phyloP scores from a whole-genome alignment of 2,329 filamentous ascomycete genomes.

The Ophiosphaerella korrae region DNA sequence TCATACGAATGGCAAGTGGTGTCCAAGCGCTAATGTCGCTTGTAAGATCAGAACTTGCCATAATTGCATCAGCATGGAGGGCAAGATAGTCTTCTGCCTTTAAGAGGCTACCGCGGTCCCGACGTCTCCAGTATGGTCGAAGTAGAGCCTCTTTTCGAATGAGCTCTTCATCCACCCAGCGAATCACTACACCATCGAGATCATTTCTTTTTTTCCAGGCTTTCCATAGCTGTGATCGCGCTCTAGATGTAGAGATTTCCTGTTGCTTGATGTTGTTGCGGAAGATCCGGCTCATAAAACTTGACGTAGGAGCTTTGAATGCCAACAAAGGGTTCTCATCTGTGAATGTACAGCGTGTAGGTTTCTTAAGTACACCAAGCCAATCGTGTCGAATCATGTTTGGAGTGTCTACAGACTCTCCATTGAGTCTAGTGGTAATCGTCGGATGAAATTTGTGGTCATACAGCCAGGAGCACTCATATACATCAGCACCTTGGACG shows the following conservation, averaged over 20 bases:
- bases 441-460: slow-evolving; percentile 49
- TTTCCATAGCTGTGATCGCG: slow-evolving; percentile 48
- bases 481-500: slow-evolving; percentile 58
- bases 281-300: slow-evolving; percentile 41
- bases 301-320: slow-evolving; percentile 48
- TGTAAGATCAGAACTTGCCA: slow-evolving; percentile 58
- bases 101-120: slow-evolving; percentile 44
- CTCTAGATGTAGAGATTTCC: slow-evolving; percentile 46
- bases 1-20: slow-evolving; percentile 57
- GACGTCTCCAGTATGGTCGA: slow-evolving; percentile 45
- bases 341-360: slow-evolving; percentile 45
- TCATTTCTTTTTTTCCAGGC: slow-evolving; percentile 48
- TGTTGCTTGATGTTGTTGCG: slow-evolving; percentile 47
- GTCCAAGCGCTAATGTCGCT: slow-evolving; percentile 60
- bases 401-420: slow-evolving; percentile 57
- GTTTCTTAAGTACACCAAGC: slow-evolving; percentile 48
- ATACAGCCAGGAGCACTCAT: slow-evolving; percentile 54
- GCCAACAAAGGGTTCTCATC: slow-evolving; percentile 59
- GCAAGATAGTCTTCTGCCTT: slow-evolving; percentile 48
- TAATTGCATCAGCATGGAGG: slow-evolving; percentile 55
- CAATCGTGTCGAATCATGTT: slow-evolving; percentile 59
- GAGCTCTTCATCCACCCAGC: slow-evolving; percentile 48
- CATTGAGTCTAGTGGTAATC: slow-evolving; percentile 54
- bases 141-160: slow-evolving; percentile 44
- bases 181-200: slow-evolving; percentile 47